phyloP scores from a whole-genome alignment of 495 filamentous ascomycete species.

The Lepidopterella palustris region DNA sequence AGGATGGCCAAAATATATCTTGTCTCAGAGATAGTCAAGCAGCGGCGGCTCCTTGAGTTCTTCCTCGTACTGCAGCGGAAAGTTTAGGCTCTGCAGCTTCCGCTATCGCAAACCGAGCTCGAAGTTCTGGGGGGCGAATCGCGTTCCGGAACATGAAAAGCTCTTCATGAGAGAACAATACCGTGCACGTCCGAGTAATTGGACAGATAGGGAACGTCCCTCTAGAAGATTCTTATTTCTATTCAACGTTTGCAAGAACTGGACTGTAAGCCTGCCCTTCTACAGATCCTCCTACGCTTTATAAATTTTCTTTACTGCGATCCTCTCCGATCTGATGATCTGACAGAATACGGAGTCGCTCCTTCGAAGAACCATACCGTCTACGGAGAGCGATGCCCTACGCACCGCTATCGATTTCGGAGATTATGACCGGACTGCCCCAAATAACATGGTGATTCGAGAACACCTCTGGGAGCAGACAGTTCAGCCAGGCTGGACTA shows the following conservation, averaged over 20 bases:
- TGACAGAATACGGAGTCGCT: neutral
- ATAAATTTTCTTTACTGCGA: neutral
- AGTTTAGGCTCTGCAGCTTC: neutral
- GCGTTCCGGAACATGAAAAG: neutral
- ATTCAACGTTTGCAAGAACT: neutral
- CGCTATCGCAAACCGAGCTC: neutral
- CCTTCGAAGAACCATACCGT: neutral
- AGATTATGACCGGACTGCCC: neutral
- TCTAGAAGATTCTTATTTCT: neutral
- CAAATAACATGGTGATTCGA: neutral
- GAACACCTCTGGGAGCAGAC: neutral
- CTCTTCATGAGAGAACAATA: neutral
- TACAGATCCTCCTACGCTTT: neutral
- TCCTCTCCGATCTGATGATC: neutral
- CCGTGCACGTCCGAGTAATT: neutral
- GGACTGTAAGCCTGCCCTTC: neutral
- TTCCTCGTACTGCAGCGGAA: neutral
- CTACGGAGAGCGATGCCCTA: neutral
- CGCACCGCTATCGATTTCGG: neutral
- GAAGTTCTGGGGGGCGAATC: neutral
- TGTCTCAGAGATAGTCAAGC: neutral
- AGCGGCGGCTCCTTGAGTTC: neutral
- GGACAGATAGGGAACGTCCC: neutral
- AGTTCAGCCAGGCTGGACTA: neutral
- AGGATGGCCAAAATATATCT: neutral